Percentiles rank a stretch among this genome's conserved stretches.
Conservation (phyloP, 1,139 yeast genomes). For the Yamadazyma epiphylla region DNA sequence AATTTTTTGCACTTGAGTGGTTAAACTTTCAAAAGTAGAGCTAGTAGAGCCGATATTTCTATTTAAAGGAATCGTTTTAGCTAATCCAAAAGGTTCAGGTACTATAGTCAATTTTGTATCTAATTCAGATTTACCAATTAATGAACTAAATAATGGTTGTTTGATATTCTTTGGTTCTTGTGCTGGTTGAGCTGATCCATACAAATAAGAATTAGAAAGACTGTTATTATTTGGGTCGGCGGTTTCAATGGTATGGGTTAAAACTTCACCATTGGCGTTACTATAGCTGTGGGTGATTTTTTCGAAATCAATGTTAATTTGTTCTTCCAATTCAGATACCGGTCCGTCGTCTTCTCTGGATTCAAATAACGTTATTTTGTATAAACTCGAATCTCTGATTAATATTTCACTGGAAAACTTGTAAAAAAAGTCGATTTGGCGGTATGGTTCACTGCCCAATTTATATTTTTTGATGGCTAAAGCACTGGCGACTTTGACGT, state of each 20-base stretch:
- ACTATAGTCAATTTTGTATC: slow-evolving; percentile 63
- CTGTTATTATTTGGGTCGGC: slow-evolving; percentile 17
- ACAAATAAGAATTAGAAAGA: slow-evolving; percentile 16
- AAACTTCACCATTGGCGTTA: slow-evolving; percentile 60
- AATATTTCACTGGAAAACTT: slow-evolving; percentile 67
- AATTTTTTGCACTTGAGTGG: slow-evolving; percentile 44
- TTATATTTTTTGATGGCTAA: slow-evolving; percentile 44
- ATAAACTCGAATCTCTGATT: slow-evolving; percentile 63
- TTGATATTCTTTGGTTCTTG: slow-evolving; percentile 26
- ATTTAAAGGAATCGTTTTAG: slow-evolving; percentile 57
- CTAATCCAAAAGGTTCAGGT: slow-evolving; percentile 54
- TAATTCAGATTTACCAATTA: slow-evolving; percentile 57
- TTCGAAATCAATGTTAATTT: slow-evolving; percentile 53
- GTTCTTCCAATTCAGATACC: slow-evolving; percentile 27
- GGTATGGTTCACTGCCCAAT: slow-evolving; percentile 57
- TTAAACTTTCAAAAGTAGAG: slow-evolving; percentile 45
- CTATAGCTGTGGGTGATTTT: slow-evolving; percentile 60
- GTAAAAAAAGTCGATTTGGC: slow-evolving; percentile 62
- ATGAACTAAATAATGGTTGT: slow-evolving; percentile 68
- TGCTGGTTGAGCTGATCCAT: slow-evolving; percentile 18
- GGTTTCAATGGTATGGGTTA: slow-evolving; percentile 36
- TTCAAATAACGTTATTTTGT: slow-evolving; percentile 20
- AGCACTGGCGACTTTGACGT: slow-evolving; percentile 62
- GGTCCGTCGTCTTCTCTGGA: slow-evolving; percentile 8
- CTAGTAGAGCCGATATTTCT: slow-evolving; percentile 23